These are phyloP conservation scores for Hyaloscypha hepaticicola DNA, from an alignment of 495 filamentous ascomycete species.

Conservation along the genomic window DNA sequence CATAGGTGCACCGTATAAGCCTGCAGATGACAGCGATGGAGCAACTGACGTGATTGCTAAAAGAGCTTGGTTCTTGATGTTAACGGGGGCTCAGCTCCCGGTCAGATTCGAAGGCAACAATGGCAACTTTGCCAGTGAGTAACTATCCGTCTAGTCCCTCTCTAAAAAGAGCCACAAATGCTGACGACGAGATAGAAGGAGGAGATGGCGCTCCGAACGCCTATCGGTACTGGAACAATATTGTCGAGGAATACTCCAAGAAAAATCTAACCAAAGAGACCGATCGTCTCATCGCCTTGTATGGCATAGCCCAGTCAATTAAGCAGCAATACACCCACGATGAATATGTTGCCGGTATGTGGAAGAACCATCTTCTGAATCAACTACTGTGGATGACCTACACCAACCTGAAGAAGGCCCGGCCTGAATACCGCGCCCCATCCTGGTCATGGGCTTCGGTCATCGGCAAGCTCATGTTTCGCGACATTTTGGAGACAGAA, in stretches of 20 bases:
- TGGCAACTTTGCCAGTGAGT: background rate
- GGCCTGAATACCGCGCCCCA: slow-evolving; percentile 6
- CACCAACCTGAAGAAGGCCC: background rate
- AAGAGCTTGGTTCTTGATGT: background rate
- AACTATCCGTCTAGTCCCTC: background rate
- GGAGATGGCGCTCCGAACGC: slow-evolving; percentile 2
- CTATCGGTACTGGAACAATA: slow-evolving; percentile 15
- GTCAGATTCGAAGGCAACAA: background rate
- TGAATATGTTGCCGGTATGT: slow-evolving; percentile 29
- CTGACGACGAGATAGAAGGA: background rate
- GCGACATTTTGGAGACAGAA: background rate
- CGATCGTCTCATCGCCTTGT: slow-evolving; percentile 29
- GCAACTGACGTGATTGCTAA: background rate
- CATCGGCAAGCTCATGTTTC: too few relatives aligned
- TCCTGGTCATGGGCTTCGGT: slow-evolving; percentile 19
- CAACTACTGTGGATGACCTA: background rate
- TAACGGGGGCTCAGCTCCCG: background rate
- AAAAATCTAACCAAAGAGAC: slow-evolving; percentile 22
- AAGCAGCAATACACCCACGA: slow-evolving; percentile 28
- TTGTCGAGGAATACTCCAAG: background rate
- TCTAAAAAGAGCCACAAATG: background rate
- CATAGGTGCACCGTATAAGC: background rate
- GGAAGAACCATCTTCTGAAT: slow-evolving; percentile 17
- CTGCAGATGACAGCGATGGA: background rate
- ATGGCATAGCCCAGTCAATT: slow-evolving; percentile 26